Conservation (phyloP, 73 alveolate genomes). For the Tetrahymena malaccensis region DNA sequence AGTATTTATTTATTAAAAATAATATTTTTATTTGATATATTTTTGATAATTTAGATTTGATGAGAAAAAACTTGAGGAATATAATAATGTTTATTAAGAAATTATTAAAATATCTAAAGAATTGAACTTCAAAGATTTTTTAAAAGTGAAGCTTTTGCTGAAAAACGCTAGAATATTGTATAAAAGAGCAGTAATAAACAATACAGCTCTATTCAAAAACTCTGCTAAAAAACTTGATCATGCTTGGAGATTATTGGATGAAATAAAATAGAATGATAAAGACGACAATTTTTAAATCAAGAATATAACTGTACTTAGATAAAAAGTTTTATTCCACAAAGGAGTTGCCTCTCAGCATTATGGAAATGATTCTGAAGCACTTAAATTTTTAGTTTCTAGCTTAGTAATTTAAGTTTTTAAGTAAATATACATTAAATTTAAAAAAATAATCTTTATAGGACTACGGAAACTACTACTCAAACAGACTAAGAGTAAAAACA, state of each 20-base stretch:
- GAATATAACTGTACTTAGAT: not conserved
- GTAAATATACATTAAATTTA: not conserved
- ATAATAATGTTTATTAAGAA: not conserved
- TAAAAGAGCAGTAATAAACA: not conserved
- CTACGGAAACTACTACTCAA: not conserved
- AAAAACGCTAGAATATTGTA: not conserved
- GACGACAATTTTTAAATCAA: not conserved
- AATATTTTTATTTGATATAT: not conserved
- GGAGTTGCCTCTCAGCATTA: not conserved
- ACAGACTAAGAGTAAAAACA: not conserved
- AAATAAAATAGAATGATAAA: not conserved
- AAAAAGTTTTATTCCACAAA: not conserved
- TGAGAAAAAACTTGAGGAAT: not conserved
- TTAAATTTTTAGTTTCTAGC: not conserved
- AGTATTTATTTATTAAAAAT: not conserved
- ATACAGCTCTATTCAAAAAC: not conserved
- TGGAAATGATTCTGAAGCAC: not conserved
- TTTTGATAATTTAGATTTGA: not conserved
- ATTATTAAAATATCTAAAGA: not conserved
- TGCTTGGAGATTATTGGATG: not conserved
- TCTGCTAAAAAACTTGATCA: not conserved
- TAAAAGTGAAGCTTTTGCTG: not conserved
- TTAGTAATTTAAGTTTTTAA: not conserved
- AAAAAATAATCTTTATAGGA: not conserved
- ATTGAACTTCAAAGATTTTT: not conserved